These are phyloP conservation scores for Daldinia loculata DNA, from an alignment of 495 filamentous ascomycete species.

Conservation along the genomic window DNA sequence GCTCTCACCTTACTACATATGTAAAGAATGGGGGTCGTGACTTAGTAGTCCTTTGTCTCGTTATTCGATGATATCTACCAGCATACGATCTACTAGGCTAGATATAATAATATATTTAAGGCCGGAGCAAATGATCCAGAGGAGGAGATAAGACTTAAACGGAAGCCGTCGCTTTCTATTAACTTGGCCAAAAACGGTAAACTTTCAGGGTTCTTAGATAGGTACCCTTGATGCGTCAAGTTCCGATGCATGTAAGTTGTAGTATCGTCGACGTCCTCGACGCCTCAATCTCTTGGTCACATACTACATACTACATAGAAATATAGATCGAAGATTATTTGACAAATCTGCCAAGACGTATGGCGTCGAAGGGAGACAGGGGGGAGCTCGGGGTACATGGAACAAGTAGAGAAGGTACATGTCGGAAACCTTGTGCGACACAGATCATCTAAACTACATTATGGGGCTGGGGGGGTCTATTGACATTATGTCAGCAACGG, in stretches of 20 bases:
- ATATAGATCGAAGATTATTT: slow-evolving; percentile 18
- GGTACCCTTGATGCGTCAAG: slow-evolving; percentile 31
- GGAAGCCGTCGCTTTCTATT: neutral
- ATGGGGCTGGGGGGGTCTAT: too few relatives aligned
- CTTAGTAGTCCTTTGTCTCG: neutral
- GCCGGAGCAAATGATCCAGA: neutral
- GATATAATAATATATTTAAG: neutral
- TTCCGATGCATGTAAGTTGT: neutral
- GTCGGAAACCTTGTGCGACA: slow-evolving; percentile 33
- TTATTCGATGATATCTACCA: neutral
- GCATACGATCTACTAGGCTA: neutral
- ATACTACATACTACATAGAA: too few relatives aligned
- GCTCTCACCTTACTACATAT: neutral
- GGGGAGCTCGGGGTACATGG: slow-evolving; percentile 30
- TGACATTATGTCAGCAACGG: too few relatives aligned
- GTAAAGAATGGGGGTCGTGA: neutral
- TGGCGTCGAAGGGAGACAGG: slow-evolving; percentile 15
- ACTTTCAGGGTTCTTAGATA: neutral
- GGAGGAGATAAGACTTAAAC: neutral
- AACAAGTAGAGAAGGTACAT: slow-evolving; percentile 32
- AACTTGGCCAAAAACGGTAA: neutral
- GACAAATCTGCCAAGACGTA: slow-evolving; percentile 18
- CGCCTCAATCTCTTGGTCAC: slow-evolving; percentile 6
- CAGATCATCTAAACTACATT: slow-evolving; percentile 12
- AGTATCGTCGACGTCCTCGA: slow-evolving; percentile 1